phyloP scores from a whole-genome alignment of 768 basidiomycete genomes.

The Boletellus sp. region DNA sequence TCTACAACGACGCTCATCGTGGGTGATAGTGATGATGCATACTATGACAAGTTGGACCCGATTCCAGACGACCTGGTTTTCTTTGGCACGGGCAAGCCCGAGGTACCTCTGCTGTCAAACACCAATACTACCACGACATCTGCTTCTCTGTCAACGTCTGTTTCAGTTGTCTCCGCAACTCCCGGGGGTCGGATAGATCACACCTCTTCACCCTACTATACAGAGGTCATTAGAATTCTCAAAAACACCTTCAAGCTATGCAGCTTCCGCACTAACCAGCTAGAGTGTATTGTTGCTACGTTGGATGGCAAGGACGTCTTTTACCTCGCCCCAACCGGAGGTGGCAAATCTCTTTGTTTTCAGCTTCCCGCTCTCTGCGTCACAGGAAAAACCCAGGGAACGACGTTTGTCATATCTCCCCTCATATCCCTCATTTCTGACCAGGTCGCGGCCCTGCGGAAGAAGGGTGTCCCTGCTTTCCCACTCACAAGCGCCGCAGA shows the following conservation, averaged over 20 bases:
- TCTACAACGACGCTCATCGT: constrained; percentile 20
- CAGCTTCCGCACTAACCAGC: constrained; percentile 77
- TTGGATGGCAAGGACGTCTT: constrained; percentile 84
- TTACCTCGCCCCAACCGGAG: constrained; percentile 95
- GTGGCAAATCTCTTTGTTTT: constrained; percentile 86
- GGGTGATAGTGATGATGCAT: constrained; percentile 42
- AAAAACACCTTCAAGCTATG: constrained; percentile 54
- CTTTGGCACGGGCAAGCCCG: constrained; percentile 10
- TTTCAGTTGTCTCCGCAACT: neutral
- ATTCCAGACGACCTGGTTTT: constrained; percentile 18
- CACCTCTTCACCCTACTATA: constrained; percentile 31
- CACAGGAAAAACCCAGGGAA: constrained; percentile 66
- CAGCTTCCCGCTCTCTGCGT: constrained; percentile 86
- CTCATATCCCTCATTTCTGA: constrained; percentile 86
- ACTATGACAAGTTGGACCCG: constrained; percentile 46
- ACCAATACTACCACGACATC: constrained; percentile 7
- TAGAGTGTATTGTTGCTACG: constrained; percentile 79
- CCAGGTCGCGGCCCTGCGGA: constrained; percentile 68
- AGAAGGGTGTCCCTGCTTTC: constrained; percentile 66
- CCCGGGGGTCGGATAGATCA: constrained; percentile 24
- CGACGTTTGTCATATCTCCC: constrained; percentile 89
- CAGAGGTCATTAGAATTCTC: constrained; percentile 29
- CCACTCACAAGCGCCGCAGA: constrained; percentile 60
- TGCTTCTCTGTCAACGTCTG: constrained; percentile 9
- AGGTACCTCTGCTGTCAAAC: constrained; percentile 3